Base-by-base conservation (phyloP, 2,329 filamentous ascomycete species). In the Pseudogymnoascus sp. region DNA sequence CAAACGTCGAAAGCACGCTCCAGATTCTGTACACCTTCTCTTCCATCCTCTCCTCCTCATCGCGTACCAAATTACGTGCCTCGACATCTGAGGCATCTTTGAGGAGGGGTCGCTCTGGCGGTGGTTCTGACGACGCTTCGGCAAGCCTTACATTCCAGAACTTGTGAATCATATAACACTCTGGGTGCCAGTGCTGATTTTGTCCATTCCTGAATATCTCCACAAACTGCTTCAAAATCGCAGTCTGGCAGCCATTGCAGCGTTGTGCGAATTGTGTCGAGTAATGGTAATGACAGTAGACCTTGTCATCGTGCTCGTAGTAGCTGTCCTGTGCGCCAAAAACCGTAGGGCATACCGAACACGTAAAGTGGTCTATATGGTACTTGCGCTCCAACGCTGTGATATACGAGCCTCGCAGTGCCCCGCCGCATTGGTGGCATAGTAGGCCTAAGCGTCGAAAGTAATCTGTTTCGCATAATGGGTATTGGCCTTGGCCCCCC, bases 121-220 rank as follows among this genome's bases (percentile, higher is more conserved):
- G 23, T 7, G 77, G 74, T 62, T 85, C 82, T 18, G 75, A 66
- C 6, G 70, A 72, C 4, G 62, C 49, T 5, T 61, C 53, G 28
- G 73, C 73, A 38, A 99, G 80, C 61, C 95, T 88, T 65, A 99
- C 95, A 73, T 97, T 99, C 95, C 95, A 99, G 77, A 97, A 99
- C 73, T 99, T 99, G 79, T 99, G 95, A 66, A 99, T 99, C 95
- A 99, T 99, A 77, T 99, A 99, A 76, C 95, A 99, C 77, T 99
- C 95, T 1, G 95, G 95, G 74, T 99, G 95, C 95, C 95, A 99
- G 75, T 99, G 95, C 73, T 99, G 95, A 73, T 97, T 97, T 74
- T 96, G 90, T 1, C 93, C 93, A 75, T 97, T 97, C 69, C 95
- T 88, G 77, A 93, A 99, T 66, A 99, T 97, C 76, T 99, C 95